phyloP scores from a whole-genome alignment of 495 filamentous ascomycete genomes.

The Penicillium canariense region DNA sequence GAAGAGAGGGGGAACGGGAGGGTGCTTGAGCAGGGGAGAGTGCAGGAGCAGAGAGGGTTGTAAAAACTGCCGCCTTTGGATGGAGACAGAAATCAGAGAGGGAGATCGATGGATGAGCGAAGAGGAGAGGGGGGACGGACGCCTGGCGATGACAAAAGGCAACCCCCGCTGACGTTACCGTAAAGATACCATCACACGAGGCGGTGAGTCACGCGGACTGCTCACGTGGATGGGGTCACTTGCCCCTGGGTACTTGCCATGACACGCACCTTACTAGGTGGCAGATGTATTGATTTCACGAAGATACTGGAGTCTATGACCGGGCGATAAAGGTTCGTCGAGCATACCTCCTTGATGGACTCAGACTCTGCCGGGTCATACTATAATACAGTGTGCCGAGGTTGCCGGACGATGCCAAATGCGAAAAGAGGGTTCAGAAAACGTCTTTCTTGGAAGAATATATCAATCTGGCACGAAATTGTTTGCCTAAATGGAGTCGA shows the following conservation, averaged over 20 bases:
- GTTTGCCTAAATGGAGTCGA: neutral
- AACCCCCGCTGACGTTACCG: constrained; percentile 33
- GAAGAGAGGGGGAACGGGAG: constrained; percentile 4
- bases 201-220: constrained; percentile 31
- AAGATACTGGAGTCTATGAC: neutral
- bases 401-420: neutral
- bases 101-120: constrained; percentile 7
- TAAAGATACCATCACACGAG: constrained; percentile 34
- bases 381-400: neutral
- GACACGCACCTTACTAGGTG: no score
- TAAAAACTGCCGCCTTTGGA: constrained; percentile 9
- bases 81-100: constrained; percentile 21
- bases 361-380: neutral
- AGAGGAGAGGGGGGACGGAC: constrained; percentile 18
- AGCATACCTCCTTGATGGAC: neutral
- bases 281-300: neutral
- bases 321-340: neutral
- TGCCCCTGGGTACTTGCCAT: neutral
- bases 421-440: neutral
- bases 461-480: neutral
- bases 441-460: neutral
- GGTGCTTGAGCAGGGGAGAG: constrained; percentile 8
- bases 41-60: constrained; percentile 11
- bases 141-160: constrained; percentile 30
- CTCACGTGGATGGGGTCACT: constrained; percentile 20